Conservation (phyloP, 1,284 basidiomycete species). For the Coniophora puteana region DNA sequence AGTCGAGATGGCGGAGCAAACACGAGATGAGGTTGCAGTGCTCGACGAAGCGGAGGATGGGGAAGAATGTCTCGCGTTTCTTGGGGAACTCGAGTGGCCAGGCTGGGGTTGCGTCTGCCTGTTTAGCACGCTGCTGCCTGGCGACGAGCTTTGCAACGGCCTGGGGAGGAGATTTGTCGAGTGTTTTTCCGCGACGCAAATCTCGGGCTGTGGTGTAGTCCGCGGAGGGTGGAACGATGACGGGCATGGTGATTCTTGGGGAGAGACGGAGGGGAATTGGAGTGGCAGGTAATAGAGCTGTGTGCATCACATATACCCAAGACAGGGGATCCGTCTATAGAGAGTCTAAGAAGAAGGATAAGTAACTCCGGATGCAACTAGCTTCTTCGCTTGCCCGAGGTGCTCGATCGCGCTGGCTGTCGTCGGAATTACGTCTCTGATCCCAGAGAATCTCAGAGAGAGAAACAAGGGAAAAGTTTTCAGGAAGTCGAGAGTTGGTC, state of each 20-base stretch:
- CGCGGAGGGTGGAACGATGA: slow-evolving; percentile 30
- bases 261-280: slow-evolving; percentile 9
- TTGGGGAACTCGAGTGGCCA: background rate
- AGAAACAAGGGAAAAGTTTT: too few species aligned
- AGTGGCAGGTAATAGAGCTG: too few species aligned
- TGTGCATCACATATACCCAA: too few species aligned
- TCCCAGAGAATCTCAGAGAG: too few species aligned
- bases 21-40: slow-evolving; percentile 44
- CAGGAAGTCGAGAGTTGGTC: too few species aligned
- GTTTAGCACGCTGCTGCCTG: slow-evolving; percentile 23
- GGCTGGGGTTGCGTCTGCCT: too few species aligned
- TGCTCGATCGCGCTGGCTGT: too few species aligned
- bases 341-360: too few species aligned
- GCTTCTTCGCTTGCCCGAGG: too few species aligned
- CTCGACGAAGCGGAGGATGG: slow-evolving; percentile 48
- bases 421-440: too few species aligned
- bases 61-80: slow-evolving; percentile 33
- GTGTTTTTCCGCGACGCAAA: slow-evolving; percentile 34
- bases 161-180: slow-evolving; percentile 37
- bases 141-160: slow-evolving; percentile 24
- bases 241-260: slow-evolving; percentile 16
- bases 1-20: slow-evolving; percentile 56
- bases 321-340: too few species aligned
- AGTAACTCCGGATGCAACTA: too few species aligned
- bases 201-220: slow-evolving; percentile 36